Conservation (phyloP, 371 early-diverging fungal species). For the Smittium culicis region DNA sequence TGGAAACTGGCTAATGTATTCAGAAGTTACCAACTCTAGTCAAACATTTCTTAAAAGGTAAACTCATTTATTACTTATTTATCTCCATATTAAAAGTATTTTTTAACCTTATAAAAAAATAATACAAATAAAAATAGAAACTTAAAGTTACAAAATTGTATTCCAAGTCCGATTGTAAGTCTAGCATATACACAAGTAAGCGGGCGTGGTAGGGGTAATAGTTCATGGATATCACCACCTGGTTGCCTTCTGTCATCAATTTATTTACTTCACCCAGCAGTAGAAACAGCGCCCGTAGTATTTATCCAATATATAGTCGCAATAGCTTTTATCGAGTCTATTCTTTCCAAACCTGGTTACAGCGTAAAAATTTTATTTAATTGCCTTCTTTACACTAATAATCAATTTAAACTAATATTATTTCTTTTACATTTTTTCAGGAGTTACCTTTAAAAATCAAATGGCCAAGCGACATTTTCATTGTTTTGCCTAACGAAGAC, state of each 20-base stretch:
- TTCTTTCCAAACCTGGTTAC: conserved; percentile 53
- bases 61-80: too few species aligned
- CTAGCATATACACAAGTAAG: conserved; percentile 61
- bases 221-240: conserved; percentile 82
- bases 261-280: conserved; percentile 47
- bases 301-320: conserved; percentile 86
- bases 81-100: too few species aligned
- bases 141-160: conserved; percentile 37
- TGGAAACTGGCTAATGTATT: conserved; percentile 62
- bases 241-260: conserved; percentile 84
- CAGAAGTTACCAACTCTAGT: conserved; percentile 64
- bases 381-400: too few species aligned
- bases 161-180: conserved; percentile 64
- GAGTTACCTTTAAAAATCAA: conserved; percentile 67
- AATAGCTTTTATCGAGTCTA: conserved; percentile 65
- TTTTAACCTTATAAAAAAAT: neutral
- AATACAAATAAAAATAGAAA: conserved; percentile 31
- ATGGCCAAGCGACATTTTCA: conserved; percentile 97
- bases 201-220: conserved; percentile 79
- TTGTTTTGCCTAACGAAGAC: conserved; percentile 19
- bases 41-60: conserved; percentile 75
- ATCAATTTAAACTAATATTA: too few species aligned
- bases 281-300: conserved; percentile 36
- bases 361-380: conserved; percentile 22
- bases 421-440: too few species aligned